These are phyloP conservation scores for Ligustrum vulgare DNA, from an alignment of 257 asterid genomes.

Conservation along the genomic window DNA sequence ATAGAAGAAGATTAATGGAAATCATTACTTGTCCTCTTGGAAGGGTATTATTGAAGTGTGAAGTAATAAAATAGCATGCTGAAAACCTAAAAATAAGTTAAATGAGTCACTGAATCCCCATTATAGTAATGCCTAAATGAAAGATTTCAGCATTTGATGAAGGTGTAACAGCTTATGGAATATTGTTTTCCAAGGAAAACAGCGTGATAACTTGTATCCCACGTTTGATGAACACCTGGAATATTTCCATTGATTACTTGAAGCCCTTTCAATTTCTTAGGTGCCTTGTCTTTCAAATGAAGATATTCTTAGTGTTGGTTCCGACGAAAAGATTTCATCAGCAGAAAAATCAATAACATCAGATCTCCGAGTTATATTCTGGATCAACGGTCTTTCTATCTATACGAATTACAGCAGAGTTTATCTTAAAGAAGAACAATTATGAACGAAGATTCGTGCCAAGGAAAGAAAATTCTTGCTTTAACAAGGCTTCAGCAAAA, in stretches of 20 bases:
- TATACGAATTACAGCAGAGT: background rate
- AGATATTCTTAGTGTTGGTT: constrained; percentile 1
- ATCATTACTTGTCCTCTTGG: constrained; percentile 49
- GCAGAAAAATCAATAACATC: background rate
- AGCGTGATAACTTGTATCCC: constrained; percentile 44
- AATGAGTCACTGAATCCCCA: constrained; percentile 47
- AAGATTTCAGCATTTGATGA: constrained; percentile 8
- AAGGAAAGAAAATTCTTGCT: background rate
- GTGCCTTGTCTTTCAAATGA: constrained; percentile 35
- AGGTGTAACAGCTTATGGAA: constrained; percentile 15
- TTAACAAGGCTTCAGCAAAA: no score
- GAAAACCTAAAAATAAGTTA: constrained; percentile 40
- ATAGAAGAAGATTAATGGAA: constrained; percentile 33
- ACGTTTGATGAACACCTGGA: constrained; percentile 41
- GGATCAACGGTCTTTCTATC: background rate
- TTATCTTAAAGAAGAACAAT: background rate
- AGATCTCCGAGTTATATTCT: background rate
- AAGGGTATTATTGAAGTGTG: constrained; percentile 63
- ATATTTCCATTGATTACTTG: constrained; percentile 27
- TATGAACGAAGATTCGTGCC: background rate
- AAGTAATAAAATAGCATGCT: constrained; percentile 63
- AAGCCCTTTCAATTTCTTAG: constrained; percentile 21
- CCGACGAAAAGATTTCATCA: background rate
- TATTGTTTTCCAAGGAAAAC: constrained; percentile 34
- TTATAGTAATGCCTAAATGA: constrained; percentile 23